These are phyloP conservation scores for Phragmites australis DNA, from an alignment of 176 grass and related monocot species.

Conservation along the genomic window DNA sequence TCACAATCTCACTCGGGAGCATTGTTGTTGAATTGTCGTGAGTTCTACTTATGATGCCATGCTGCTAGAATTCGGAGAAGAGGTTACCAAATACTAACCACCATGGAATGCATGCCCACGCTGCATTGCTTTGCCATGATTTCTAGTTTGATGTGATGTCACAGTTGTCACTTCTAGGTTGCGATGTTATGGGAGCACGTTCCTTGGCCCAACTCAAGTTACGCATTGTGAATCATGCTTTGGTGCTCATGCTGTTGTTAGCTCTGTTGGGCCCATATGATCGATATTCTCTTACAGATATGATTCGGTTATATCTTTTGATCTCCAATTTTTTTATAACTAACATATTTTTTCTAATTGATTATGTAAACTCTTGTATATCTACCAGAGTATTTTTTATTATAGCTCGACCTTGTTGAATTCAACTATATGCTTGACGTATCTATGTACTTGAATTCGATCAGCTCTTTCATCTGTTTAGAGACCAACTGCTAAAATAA, in stretches of 20 bases:
- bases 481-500: too few species aligned
- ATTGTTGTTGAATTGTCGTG: background rate
- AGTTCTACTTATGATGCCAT: background rate
- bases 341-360: too few species aligned
- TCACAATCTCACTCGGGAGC: background rate
- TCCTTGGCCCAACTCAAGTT: background rate
- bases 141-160: background rate
- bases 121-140: background rate
- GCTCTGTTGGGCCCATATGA: background rate
- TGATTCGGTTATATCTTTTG: too few species aligned
- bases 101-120: background rate
- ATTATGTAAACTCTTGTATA: too few species aligned
- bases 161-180: background rate
- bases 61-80: background rate
- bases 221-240: background rate
- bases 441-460: too few species aligned
- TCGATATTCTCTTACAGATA: too few species aligned
- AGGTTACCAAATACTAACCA: background rate
- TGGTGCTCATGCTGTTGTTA: too few species aligned
- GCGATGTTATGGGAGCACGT: background rate
- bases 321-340: too few species aligned
- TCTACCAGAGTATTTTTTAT: too few species aligned
- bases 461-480: too few species aligned
- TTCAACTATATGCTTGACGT: too few species aligned
- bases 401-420: too few species aligned